These are phyloP conservation scores for Venturia pyrina DNA, from an alignment of 2,329 filamentous ascomycete genomes.

Conservation along the genomic window DNA sequence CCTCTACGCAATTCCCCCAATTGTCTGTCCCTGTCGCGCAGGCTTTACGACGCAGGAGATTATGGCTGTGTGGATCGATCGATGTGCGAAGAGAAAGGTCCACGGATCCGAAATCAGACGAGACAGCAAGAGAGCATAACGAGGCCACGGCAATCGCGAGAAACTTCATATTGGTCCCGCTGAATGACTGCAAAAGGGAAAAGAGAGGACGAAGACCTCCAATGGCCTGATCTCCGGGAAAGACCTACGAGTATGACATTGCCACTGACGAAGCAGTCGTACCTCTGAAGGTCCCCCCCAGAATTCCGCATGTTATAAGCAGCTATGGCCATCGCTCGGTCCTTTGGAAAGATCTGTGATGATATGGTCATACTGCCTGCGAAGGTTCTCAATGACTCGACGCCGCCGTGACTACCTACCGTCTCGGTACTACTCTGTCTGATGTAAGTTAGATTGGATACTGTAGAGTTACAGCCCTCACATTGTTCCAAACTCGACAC, in stretches of 20 bases:
- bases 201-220: neutral
- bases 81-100: neutral
- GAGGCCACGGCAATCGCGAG: neutral
- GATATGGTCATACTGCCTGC: neutral
- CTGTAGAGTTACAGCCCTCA: neutral
- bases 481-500: neutral
- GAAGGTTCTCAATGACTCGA: too few relatives aligned
- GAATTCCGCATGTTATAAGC: neutral
- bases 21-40: conserved; percentile 12
- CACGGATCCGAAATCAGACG: neutral
- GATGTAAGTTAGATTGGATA: neutral
- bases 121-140: neutral
- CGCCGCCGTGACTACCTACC: neutral
- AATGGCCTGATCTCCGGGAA: neutral
- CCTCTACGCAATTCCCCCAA: conserved; percentile 4
- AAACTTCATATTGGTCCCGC: neutral
- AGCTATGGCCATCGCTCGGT: neutral
- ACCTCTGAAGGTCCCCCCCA: neutral
- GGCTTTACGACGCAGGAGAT: neutral
- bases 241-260: neutral
- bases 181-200: neutral
- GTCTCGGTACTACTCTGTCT: neutral
- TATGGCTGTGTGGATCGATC: neutral
- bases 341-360: neutral
- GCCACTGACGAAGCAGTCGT: neutral